These are phyloP conservation scores for Agastache rugosa DNA, from an alignment of 257 asterid genomes.

Conservation along the genomic window DNA sequence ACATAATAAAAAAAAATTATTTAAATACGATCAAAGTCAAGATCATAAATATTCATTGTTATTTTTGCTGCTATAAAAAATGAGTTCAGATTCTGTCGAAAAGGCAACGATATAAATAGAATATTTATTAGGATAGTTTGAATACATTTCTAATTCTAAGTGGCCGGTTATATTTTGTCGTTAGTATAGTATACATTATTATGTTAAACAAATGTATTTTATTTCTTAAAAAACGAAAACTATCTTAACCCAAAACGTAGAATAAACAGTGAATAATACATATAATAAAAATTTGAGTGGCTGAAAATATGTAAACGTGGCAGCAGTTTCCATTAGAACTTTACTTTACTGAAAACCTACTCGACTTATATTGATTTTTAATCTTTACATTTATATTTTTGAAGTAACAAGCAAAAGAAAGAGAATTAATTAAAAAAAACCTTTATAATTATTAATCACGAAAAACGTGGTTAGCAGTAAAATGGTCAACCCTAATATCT, in stretches of 20 bases:
- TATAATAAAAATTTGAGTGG: slow-evolving; percentile 16
- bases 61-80: background rate
- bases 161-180: background rate
- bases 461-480: slow-evolving; percentile 43
- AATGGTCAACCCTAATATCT: slow-evolving; percentile 37
- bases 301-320: slow-evolving; percentile 32
- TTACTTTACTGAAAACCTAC: background rate
- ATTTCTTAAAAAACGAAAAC: too few relatives aligned
- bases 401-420: background rate
- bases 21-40: background rate
- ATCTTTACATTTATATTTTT: background rate
- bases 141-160: too few relatives aligned
- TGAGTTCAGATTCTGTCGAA: background rate
- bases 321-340: slow-evolving; percentile 16
- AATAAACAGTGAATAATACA: background rate
- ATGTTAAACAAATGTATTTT: too few relatives aligned
- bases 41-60: background rate
- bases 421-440: background rate
- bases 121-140: background rate
- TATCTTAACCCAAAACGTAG: background rate
- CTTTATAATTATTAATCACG: background rate
- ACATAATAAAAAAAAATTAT: too few relatives aligned
- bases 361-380: background rate
- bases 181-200: background rate
- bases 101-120: background rate